Evolutionary conservation across 2,329 filamentous ascomycete genomes (phyloP), one percentile per base, ranked within the genome.

Genomic region (Botrytis porri): DNA sequence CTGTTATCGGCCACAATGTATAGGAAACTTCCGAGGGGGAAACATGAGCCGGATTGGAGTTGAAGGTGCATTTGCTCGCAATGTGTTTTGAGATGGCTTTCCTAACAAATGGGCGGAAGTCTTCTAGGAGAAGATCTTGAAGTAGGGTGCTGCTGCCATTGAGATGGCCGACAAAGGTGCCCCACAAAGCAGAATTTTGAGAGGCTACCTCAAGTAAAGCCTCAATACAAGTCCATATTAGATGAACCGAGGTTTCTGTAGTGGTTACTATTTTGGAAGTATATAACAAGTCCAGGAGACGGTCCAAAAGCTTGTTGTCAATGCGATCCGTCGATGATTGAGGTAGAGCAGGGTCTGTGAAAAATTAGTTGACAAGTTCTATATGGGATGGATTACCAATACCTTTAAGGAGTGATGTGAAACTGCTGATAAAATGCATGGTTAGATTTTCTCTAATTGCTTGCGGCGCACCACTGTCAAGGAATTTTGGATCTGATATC

Each of bases 401-500:
- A 86, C 88, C 87, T 81, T 84, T 84, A 32, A 92, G 81, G 51
- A 90, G 85, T 60, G 84, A 80, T 25, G 87, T 81, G 65, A 92
- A 84, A 74, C 85, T 87, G 71, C 89, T 86, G 35, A 92, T 82
- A n/a, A 91, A 82, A 72, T 85, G 84, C 59, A 84, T 82, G 18
- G 85, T 84, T 71, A 91, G 84, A 41, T 83, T 80, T 41, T 86
- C 82, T 74, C 84, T 85, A 65, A 88, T 79, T 54, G 82, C 80
- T 70, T 83, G 82, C 65, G 81, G 84, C 16, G 81, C 79, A 73
- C 85, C 84, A 59, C 80, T 81, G 14, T 84, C 83, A 22, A 87
- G 82, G 74, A 91, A 83, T 32, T 86, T 83, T 37, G 85, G 82
- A 73, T 90, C 86, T 20, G 87, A 88, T 67, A 93, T 85, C 10